These are phyloP conservation scores for Gloeopeniophorella convolvens DNA, from an alignment of 768 basidiomycete genomes.

Conservation along the genomic window DNA sequence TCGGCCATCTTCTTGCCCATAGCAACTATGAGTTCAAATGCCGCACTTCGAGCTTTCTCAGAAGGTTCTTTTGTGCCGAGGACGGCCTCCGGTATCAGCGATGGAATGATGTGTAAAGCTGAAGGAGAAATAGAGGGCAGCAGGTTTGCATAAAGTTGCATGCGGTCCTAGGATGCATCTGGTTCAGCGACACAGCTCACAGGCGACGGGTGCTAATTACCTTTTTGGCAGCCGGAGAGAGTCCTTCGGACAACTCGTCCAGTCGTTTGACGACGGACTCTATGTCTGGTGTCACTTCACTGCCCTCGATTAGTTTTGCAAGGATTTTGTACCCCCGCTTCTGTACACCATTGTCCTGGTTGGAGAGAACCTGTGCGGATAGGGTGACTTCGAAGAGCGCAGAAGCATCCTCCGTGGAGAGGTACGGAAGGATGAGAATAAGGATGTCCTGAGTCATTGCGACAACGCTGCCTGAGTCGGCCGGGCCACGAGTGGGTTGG, in stretches of 20 bases:
- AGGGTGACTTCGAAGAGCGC: slow-evolving; percentile 66
- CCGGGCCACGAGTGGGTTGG: slow-evolving; percentile 30
- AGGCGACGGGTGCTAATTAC: slow-evolving; percentile 30
- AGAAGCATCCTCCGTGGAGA: slow-evolving; percentile 54
- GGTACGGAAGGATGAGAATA: slow-evolving; percentile 70
- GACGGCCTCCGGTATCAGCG: slow-evolving; percentile 88
- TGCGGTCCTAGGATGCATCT: slow-evolving; percentile 58
- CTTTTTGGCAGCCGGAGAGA: slow-evolving; percentile 84
- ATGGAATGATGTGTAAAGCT: slow-evolving; percentile 77
- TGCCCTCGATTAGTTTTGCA: slow-evolving; percentile 60
- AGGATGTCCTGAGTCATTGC: slow-evolving; percentile 80
- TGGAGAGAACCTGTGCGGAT: slow-evolving; percentile 59
- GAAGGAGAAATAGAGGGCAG: slow-evolving; percentile 62
- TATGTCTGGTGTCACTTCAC: slow-evolving; percentile 42
- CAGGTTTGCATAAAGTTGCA: slow-evolving; percentile 64
- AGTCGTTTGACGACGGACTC: slow-evolving; percentile 59
- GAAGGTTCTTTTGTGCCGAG: slow-evolving; percentile 96
- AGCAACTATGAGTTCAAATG: slow-evolving; percentile 82
- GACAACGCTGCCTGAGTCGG: slow-evolving; percentile 39
- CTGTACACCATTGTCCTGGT: slow-evolving; percentile 82
- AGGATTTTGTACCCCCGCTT: slow-evolving; percentile 93
- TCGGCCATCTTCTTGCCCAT: slow-evolving; percentile 91
- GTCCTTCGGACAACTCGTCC: slow-evolving; percentile 54
- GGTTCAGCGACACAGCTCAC: slow-evolving; percentile 8
- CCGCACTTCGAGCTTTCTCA: slow-evolving; percentile 81